Evolutionary conservation across 176 grass and related monocot species (phyloP), one percentile per base, ranked within the genome.

Genomic region (Panicum miliaceum): DNA sequence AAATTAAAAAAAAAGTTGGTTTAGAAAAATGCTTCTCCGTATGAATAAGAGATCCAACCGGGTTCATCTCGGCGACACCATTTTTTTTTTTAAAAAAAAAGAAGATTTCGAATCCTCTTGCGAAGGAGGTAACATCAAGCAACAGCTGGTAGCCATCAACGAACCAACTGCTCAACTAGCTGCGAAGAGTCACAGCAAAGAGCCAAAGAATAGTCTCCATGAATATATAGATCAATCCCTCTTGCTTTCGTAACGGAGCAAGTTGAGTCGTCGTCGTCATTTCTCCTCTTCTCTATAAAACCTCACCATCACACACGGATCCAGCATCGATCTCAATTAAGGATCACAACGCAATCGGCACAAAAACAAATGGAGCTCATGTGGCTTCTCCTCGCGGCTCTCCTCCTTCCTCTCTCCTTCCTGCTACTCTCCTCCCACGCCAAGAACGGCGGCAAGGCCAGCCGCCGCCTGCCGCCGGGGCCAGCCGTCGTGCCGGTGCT

Each of bases 391-490:
- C 37, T 85, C 19, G 36, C 58, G 6, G 32, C 83, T 15, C 57
- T 89, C 14, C 13, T 79, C 29, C 35, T 89, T 23, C 40, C 81
- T 59, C 63, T 79, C 13, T 25, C 41, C 16, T 57, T 77, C 67
- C 67, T 85, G 3, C 43, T 82, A 4, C 34, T 82, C 4, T 26
- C 68, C 68, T 54, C 3, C 47, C 45, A n/a, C 51, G 19, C 20
- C 52, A 89, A 79, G 64, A 70, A 53, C 36, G 12, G 51, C 18
- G 29, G 37, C 16, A 57, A 53, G 25, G 48, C 34, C 16, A 20
- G 26, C 68, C 27, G 25, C 56, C 46, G 38, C n/a, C 76, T 85
- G 35, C 87, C 87, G 0, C 87, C 81, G 41, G 82, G 87, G 3
- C 87, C 87, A 0, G 34, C 66, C 32, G 23, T 14, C 20, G 45